A percentile compares a stretch with the other conserved stretches of the same genome.
Conservation (phyloP, 768 basidiomycete genomes). For the Tubosaeta sp. region DNA sequence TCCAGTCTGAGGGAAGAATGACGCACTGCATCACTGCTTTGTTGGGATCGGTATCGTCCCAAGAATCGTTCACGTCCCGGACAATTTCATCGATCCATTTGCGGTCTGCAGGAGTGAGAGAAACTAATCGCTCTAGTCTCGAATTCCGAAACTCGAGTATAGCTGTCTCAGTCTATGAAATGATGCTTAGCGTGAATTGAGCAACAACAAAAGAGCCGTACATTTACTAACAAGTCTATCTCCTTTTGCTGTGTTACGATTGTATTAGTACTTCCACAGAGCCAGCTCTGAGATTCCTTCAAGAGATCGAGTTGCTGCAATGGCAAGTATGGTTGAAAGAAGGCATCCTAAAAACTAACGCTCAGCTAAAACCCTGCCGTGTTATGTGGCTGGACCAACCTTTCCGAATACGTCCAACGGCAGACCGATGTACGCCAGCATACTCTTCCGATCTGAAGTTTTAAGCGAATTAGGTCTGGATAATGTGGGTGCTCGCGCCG, state of each 20-base stretch:
- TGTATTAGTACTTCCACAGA: slow-evolving; percentile 93
- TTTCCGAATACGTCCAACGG: slow-evolving; percentile 92
- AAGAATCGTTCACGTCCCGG: slow-evolving; percentile 78
- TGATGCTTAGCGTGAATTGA: not conserved
- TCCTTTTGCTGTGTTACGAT: slow-evolving; percentile 93
- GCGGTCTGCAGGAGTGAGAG: slow-evolving; percentile 86
- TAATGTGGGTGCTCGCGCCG: slow-evolving; percentile 54
- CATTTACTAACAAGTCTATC: slow-evolving; percentile 88
- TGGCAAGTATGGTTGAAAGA: slow-evolving; percentile 97
- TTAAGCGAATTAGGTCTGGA: slow-evolving; percentile 72
- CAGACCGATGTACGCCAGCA: slow-evolving; percentile 90
- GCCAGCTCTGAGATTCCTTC: slow-evolving; percentile 74
- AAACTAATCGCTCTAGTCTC: slow-evolving; percentile 69
- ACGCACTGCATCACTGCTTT: slow-evolving; percentile 64
- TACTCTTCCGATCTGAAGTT: slow-evolving; percentile 87
- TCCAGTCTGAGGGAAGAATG: not conserved
- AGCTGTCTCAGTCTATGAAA: slow-evolving; percentile 74
- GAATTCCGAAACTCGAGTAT: slow-evolving; percentile 84
- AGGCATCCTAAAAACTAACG: slow-evolving; percentile 58
- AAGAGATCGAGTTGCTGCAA: slow-evolving; percentile 92
- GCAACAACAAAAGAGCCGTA: slow-evolving; percentile 23
- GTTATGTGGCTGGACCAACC: slow-evolving; percentile 35
- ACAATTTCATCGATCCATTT: slow-evolving; percentile 98
- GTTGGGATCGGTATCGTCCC: slow-evolving; percentile 61
- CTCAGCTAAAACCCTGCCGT: not conserved